phyloP scores from a whole-genome alignment of 2,329 filamentous ascomycete species.

The Claviceps pazoutovae region DNA sequence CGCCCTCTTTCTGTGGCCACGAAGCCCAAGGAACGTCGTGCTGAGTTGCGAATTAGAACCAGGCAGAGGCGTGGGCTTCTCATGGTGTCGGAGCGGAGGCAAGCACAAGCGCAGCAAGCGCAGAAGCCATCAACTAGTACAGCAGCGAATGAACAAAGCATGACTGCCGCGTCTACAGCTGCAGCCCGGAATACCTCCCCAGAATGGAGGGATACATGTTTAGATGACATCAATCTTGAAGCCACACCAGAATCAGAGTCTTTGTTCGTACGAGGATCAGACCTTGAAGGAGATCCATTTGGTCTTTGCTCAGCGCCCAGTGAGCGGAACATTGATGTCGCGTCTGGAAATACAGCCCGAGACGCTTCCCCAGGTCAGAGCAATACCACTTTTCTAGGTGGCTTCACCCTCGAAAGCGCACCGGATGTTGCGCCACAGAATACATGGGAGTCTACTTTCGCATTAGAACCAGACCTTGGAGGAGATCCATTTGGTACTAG shows the following conservation, averaged over 20 bases:
- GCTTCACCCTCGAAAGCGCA: too few species aligned
- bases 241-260: neutral
- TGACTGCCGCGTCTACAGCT: neutral
- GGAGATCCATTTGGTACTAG: too few species aligned
- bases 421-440: too few species aligned
- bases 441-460: too few species aligned
- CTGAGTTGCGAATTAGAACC: slow-evolving; percentile 32
- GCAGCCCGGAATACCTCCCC: neutral
- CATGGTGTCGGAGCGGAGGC: slow-evolving; percentile 26
- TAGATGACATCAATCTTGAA: neutral
- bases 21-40: slow-evolving; percentile 18
- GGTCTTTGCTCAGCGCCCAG: too few species aligned
- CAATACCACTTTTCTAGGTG: too few species aligned
- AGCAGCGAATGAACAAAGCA: neutral
- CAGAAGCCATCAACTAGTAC: neutral
- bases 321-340: too few species aligned
- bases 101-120: neutral
- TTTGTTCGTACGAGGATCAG: too few species aligned
- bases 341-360: too few species aligned
- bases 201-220: neutral
- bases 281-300: neutral
- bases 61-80: slow-evolving; percentile 34
- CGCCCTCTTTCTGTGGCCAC: neutral
- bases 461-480: too few species aligned
- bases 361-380: too few species aligned